Conservation (phyloP, 164 flowering plant genomes). For the Magnolia changhungtana region DNA sequence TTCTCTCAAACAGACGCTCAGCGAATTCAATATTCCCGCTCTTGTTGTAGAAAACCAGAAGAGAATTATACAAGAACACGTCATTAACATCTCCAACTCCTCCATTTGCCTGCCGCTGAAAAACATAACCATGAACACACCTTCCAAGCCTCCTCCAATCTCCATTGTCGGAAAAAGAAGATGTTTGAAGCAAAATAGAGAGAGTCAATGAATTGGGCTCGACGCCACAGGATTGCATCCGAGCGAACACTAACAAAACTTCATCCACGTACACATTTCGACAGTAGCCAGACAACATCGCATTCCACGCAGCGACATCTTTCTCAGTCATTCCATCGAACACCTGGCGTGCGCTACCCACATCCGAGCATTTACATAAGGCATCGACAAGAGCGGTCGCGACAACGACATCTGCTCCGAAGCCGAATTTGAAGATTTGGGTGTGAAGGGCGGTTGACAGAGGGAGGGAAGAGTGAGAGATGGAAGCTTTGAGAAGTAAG, state of each 20-base stretch:
- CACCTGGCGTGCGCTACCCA: conserved; percentile 1
- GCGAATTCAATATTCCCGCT: neutral
- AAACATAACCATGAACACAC: conserved; percentile 12
- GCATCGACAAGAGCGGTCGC: conserved; percentile 3
- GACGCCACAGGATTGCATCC: neutral
- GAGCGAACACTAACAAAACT: neutral
- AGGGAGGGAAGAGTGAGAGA: conserved; percentile 21
- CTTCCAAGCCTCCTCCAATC: conserved; percentile 1
- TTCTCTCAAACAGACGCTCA: neutral
- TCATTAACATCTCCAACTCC: conserved; percentile 1
- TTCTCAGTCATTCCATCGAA: conserved; percentile 11
- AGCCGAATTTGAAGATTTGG: conserved; percentile 35
- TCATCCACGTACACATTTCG: conserved; percentile 9
- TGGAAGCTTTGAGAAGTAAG: conserved; percentile 58
- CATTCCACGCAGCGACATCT: conserved; percentile 12
- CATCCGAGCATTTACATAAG: neutral
- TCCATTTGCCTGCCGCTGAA: neutral
- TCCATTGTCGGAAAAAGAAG: neutral
- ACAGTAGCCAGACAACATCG: conserved; percentile 8
- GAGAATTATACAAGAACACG: conserved; percentile 12
- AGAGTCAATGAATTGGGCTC: conserved; percentile 10
- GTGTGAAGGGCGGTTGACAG: conserved; percentile 54
- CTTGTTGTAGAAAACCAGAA: conserved; percentile 9
- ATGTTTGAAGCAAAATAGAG: conserved; percentile 15
- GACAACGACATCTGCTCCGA: conserved; percentile 1